Percentiles rank a stretch among this genome's conserved stretches.
phyloP scores from a whole-genome alignment of 2,329 filamentous ascomycete genomes.

The Aspergillus sojae region DNA sequence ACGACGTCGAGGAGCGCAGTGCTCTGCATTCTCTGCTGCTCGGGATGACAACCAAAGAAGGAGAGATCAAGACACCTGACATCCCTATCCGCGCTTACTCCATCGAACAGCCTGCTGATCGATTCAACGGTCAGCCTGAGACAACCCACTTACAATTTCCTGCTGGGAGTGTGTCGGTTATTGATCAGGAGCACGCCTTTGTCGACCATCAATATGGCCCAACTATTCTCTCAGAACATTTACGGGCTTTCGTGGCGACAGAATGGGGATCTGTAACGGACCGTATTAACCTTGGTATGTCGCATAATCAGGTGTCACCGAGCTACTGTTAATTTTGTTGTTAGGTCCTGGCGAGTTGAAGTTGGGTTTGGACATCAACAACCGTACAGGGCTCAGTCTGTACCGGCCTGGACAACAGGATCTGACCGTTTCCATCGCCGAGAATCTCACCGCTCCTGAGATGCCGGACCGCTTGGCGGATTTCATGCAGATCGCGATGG shows the following conservation, averaged over 20 bases:
- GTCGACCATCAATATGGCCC: conserved; percentile 60
- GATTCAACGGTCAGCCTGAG: conserved; percentile 28
- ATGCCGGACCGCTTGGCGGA: conserved; percentile 64
- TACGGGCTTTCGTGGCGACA: conserved; percentile 75
- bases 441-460: conserved; percentile 65
- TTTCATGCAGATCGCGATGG: conserved; percentile 62
- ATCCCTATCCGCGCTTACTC: conserved; percentile 67
- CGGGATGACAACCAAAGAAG: conserved; percentile 67
- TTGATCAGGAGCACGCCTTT: conserved; percentile 68
- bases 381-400: conserved; percentile 65
- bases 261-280: conserved; percentile 79
- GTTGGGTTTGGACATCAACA: conserved; percentile 65
- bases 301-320: not conserved
- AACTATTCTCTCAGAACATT: conserved; percentile 73
- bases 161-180: conserved; percentile 52
- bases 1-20: conserved; percentile 70
- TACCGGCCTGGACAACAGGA: conserved; percentile 75
- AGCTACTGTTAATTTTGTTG: conserved; percentile 17
- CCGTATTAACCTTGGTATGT: conserved; percentile 71
- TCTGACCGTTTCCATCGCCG: conserved; percentile 73
- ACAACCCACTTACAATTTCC: conserved; percentile 41
- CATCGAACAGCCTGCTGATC: conserved; percentile 56
- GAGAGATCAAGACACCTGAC: conserved; percentile 72
- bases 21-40: conserved; percentile 73
- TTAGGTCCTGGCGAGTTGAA: conserved; percentile 70